phyloP scores from a whole-genome alignment of 1,284 basidiomycete species.

The Wolfiporia cocos region DNA sequence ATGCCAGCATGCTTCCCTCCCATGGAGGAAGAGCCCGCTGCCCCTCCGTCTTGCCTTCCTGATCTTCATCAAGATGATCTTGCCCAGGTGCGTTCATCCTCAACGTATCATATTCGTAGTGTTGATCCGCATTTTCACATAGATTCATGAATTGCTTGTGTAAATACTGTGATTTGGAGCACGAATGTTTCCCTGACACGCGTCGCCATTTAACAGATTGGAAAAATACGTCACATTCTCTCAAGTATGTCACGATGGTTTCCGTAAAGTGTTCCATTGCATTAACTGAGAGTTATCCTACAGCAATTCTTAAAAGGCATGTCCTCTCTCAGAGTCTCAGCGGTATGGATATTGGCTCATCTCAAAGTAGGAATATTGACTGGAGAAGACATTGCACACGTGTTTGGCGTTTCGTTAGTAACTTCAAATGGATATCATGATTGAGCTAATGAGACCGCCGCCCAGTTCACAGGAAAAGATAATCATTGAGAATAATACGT shows the following conservation, averaged over 20 bases:
- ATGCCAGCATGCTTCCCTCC: constrained; percentile 25
- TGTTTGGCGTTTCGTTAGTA: constrained; percentile 50
- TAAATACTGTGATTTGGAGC: constrained; percentile 24
- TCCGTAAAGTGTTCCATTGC: neutral
- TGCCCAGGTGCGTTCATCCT: constrained; percentile 30
- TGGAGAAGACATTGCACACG: constrained; percentile 39
- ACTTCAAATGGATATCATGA: neutral
- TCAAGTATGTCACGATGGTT: constrained; percentile 29
- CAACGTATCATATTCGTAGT: neutral
- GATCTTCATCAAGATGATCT: constrained; percentile 34
- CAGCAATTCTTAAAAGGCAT: constrained; percentile 47
- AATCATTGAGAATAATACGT: constrained; percentile 54
- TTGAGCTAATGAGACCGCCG: too few species aligned
- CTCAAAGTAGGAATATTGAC: constrained; percentile 34
- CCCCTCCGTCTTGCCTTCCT: neutral
- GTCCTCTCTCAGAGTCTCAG: neutral
- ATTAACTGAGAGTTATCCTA: neutral
- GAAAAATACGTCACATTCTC: constrained; percentile 64
- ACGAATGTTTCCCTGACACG: neutral
- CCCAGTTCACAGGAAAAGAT: constrained; percentile 39
- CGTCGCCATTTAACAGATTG: constrained; percentile 32
- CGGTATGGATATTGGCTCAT: neutral
- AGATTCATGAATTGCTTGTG: constrained; percentile 36
- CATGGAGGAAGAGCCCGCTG: neutral
- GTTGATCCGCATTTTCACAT: neutral